These are phyloP conservation scores for Stagonosporopsis cucurbitacearum DNA, from an alignment of 2,329 filamentous ascomycete genomes.

Conservation along the genomic window DNA sequence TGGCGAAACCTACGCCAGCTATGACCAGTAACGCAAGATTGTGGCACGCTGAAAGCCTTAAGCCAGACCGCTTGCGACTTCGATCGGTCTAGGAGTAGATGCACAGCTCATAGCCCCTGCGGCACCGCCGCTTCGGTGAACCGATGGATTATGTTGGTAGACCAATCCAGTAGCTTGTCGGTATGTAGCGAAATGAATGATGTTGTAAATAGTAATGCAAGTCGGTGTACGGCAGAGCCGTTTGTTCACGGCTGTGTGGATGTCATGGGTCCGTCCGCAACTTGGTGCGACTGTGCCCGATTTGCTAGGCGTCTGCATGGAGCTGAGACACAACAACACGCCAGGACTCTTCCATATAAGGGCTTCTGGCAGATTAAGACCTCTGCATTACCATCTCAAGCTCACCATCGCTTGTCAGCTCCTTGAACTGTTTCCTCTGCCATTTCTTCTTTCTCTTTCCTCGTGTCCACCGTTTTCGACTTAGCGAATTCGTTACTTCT, in stretches of 20 bases:
- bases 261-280: conserved; percentile 28
- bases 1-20: neutral
- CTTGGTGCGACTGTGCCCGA: conserved; percentile 19
- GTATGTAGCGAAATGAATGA: conserved; percentile 27
- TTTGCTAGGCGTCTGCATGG: conserved; percentile 20
- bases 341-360: conserved; percentile 30
- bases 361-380: neutral
- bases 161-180: conserved; percentile 15
- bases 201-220: conserved; percentile 23
- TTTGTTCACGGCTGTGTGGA: conserved; percentile 21
- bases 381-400: conserved; percentile 12
- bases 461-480: conserved; percentile 12
- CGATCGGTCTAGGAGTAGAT: conserved; percentile 14
- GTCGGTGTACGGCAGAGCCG: conserved; percentile 24
- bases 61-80: conserved; percentile 16
- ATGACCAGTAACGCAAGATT: conserved; percentile 9
- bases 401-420: conserved; percentile 14
- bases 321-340: conserved; percentile 20
- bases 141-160: conserved; percentile 7
- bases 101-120: conserved; percentile 5
- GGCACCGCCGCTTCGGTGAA: conserved; percentile 20
- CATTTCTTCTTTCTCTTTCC: conserved; percentile 12
- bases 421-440: conserved; percentile 4
- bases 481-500: conserved; percentile 14
- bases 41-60: conserved; percentile 24